A percentile compares a stretch with the other conserved stretches of the same genome.
phyloP scores from a whole-genome alignment of 2,329 filamentous ascomycete genomes.

The Cytospora mali region DNA sequence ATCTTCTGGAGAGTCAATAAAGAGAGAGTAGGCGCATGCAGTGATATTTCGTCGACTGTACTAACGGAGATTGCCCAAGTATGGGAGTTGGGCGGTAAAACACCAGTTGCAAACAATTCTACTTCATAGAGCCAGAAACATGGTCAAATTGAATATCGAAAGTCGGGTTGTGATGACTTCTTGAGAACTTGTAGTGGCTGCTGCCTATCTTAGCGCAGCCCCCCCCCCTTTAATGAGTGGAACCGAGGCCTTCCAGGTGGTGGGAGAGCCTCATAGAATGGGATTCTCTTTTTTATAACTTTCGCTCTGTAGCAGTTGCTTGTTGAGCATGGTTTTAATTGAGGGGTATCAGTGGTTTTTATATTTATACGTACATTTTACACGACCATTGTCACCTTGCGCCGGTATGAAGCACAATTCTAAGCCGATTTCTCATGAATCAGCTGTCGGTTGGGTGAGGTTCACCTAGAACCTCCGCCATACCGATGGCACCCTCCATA shows the following conservation, averaged over 20 bases:
- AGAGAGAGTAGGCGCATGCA: background rate
- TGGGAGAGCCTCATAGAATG: background rate
- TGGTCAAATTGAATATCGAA: background rate
- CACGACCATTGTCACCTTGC: background rate
- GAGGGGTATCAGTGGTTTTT: slow-evolving; percentile 15
- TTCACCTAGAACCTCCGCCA: slow-evolving; percentile 64
- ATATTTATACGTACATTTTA: slow-evolving; percentile 3
- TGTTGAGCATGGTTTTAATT: background rate
- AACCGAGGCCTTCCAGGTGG: background rate
- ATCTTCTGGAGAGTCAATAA: background rate
- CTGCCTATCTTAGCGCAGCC: slow-evolving; percentile 25
- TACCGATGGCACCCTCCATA: slow-evolving; percentile 81
- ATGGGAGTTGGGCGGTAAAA: background rate
- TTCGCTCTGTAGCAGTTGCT: background rate
- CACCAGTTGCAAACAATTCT: background rate
- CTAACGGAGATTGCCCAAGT: background rate
- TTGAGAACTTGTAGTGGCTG: slow-evolving; percentile 10
- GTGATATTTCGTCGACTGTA: background rate
- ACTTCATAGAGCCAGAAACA: background rate
- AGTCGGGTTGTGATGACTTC: background rate
- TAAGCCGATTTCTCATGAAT: background rate
- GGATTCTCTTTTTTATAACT: background rate
- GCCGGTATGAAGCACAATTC: background rate
- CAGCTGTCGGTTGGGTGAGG: slow-evolving; percentile 24
- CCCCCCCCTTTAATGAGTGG: slow-evolving; percentile 7